Evolutionary conservation across 129 eudicot species (phyloP), one percentile per base, ranked within the genome.

Genomic region (Flaveria brownii): DNA sequence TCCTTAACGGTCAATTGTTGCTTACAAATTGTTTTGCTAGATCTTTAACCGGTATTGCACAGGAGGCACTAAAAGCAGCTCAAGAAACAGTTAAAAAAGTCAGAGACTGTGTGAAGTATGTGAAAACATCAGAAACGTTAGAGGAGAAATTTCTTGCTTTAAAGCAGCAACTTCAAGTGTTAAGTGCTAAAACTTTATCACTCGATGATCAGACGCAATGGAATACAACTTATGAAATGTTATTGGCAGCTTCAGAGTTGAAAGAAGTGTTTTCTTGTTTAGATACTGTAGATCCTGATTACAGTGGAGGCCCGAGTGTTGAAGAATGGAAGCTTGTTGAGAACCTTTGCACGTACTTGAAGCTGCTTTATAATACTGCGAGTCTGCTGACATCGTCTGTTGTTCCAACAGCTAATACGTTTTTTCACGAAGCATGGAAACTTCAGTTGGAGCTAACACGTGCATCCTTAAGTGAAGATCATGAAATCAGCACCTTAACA

Each of bases 351-450:
- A 60, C 81, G 9, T 80, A 84, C 50, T 71, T 94, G 69, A 89
- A 87, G 39, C 88, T 89, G 39, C 77, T 94, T 10, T 91, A 79
- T 20, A 89, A 89, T 71, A 91, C 96, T 0, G 94, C 97, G 0
- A 86, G 56, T 74, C 72, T 89, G 71, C 83, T 94, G 46, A 84
- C 84, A 33, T 65, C 87, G n/a, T 47, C 88, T n/a, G 57, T 67
- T n/a, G 59, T 82, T 17, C 93, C 87, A 2, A 89, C 99, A 1
- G 84, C 97, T 5, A 85, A 94, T 78, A 85, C 84, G 1, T 94
- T 89, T 79, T 94, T 91, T 82, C 97, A 94, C n/a, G 99, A 94
- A 84, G 97, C 87, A 1, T 94, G 97, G 99, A 94, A 94, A 82
- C 83, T 94, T 75, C 99, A 91, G 78, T 75, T 94, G 74, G 99